Evolutionary conservation across 257 asterid species (phyloP), one percentile per base, ranked within the genome.

Genomic region (Nyctanthes arbortristis): DNA sequence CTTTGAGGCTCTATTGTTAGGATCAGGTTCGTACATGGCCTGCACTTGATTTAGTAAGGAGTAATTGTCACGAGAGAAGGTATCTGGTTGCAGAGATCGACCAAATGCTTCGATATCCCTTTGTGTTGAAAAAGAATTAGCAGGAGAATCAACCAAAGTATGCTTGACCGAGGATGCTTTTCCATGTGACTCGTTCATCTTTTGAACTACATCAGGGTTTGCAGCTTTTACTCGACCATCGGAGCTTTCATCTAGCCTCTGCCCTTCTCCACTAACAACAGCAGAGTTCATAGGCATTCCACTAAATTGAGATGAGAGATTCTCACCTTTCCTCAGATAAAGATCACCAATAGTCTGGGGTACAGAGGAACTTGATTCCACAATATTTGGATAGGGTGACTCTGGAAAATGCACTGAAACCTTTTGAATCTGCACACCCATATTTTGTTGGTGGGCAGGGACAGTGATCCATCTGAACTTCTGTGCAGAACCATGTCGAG

Each of bases 71-170:
- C 88, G 83, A 49, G 86, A 63, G 24, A 75, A 72, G 78, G 55
- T 74, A 80, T 81, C 85, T 37, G 96, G 95, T 76, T 84, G 84
- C 84, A 93, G 72, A 49, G 89, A 82, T 71, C 87, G 88, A 60
- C 98, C 97, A 73, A 93, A 88, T 65, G 92, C 93, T 84, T 90
- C 95, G 70, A 87, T 79, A 69, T 91, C 89, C 68, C 77, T 81
- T 47, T 78, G 87, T 36, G 80, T 78, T 58, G 92, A 82, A 69
- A 84, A 72, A 69, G 95, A 79, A 81, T 80, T 81, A 34, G 81
- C 86, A 68, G 87, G 87, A 79, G 89, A 85, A 62, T 76, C 89
- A 60, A 85, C 89, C 22, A 72, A 72, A 22, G 47, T 61, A 78
- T 83, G 76, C 74, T 80, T 75, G 64, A 63, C 56, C 66, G 73